Percentiles rank a stretch among this genome's conserved stretches.
Evolutionary conservation across 2,329 filamentous ascomycete genomes (phyloP).

Genomic region (Thermothelomyces thermophilus): DNA sequence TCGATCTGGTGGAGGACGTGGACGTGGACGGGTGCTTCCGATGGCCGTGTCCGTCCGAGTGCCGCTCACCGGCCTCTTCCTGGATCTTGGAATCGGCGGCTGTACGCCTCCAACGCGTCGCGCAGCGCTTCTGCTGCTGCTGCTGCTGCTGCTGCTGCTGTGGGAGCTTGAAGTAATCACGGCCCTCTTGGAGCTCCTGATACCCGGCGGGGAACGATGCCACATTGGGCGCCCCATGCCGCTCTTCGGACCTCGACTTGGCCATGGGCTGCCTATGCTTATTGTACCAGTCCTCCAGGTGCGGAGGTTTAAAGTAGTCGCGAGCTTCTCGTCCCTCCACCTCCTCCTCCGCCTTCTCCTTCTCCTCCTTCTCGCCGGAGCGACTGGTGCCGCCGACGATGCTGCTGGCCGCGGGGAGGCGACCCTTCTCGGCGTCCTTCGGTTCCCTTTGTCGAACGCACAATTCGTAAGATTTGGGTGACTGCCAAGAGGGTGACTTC

Average conservation of each 20-base stretch:
- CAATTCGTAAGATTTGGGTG: background rate
- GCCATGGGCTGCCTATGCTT: background rate
- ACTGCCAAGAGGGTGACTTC: background rate
- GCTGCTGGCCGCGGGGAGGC: background rate
- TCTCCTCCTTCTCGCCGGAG: background rate
- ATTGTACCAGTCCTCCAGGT: background rate
- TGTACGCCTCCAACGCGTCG: background rate
- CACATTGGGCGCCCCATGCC: background rate
- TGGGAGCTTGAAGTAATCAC: background rate
- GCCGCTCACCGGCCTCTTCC: background rate
- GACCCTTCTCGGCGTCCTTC: background rate
- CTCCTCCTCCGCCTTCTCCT: no score
- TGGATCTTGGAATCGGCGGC: background rate
- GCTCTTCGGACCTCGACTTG: background rate
- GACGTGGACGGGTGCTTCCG: background rate
- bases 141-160: background rate
- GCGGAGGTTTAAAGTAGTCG: background rate
- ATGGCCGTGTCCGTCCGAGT: background rate
- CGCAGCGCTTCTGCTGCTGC: background rate
- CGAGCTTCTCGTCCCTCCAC: background rate
- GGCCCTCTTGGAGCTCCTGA: background rate
- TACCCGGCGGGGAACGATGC: background rate
- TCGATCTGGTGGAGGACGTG: background rate
- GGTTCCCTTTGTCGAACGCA: background rate
- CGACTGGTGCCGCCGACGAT: no score